These are phyloP conservation scores for Leishmania turanica DNA, from an alignment of 208 protist species.

Conservation along the genomic window DNA sequence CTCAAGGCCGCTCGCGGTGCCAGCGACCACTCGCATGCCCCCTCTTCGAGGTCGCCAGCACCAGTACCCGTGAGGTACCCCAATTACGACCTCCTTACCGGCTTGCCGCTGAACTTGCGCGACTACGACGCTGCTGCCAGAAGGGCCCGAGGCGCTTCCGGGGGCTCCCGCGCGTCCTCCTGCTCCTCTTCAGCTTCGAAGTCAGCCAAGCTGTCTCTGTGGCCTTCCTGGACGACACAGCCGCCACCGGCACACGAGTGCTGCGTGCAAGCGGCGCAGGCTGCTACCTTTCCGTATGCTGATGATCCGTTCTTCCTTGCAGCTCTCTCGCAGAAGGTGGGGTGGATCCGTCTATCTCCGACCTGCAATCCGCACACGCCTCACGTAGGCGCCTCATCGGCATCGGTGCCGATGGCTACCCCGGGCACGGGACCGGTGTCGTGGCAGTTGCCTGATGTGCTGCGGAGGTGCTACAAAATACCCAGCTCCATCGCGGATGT, in stretches of 20 bases:
- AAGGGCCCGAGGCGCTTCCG: not conserved
- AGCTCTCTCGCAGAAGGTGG: constrained; percentile 5
- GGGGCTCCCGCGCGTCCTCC: not conserved
- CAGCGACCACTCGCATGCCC: not conserved
- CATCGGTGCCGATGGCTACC: not conserved
- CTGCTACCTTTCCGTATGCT: not conserved
- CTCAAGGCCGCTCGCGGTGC: not conserved
- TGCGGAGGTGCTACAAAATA: constrained; percentile 5
- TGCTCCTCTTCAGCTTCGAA: not conserved
- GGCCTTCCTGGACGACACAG: not conserved
- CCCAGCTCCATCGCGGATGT: not conserved
- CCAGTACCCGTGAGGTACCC: not conserved
- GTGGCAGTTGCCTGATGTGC: constrained; percentile 2
- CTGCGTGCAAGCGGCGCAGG: not conserved
- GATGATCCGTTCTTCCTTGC: constrained; percentile 5
- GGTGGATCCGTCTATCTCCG: constrained; percentile 14
- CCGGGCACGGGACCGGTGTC: not conserved
- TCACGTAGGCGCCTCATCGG: not conserved
- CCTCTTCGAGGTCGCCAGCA: not conserved
- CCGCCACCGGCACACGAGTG: not conserved
- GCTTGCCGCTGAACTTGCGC: constrained; percentile 12
- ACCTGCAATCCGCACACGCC: not conserved
- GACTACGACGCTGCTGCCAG: not conserved
- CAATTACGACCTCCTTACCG: constrained; percentile 24
- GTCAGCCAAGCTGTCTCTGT: not conserved